Evolutionary conservation across 2,329 filamentous ascomycete genomes (phyloP).

Genomic region (Arthroderma sp.): DNA sequence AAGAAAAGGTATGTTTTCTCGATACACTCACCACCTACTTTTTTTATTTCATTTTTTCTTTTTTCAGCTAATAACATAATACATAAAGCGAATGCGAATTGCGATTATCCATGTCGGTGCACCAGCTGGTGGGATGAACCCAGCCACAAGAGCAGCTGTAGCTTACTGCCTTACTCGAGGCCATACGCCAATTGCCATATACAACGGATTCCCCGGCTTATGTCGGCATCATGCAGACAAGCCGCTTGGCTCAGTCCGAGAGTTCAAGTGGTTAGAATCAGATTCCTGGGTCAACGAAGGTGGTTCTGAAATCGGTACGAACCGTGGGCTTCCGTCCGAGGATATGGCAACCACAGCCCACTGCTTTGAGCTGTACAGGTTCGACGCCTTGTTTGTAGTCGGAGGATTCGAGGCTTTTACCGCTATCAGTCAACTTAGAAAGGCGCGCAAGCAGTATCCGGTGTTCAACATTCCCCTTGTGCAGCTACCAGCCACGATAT

Average conservation of each 20-base stretch:
- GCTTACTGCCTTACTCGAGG: constrained; percentile 84
- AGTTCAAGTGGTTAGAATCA: constrained; percentile 84
- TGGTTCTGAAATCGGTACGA: constrained; percentile 95
- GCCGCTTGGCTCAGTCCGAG: constrained; percentile 68
- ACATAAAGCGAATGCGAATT: constrained; percentile 63
- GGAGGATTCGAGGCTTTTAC: constrained; percentile 97
- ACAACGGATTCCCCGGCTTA: constrained; percentile 93
- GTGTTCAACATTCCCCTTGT: constrained; percentile 87
- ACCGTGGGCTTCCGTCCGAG: constrained; percentile 79
- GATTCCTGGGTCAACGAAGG: constrained; percentile 93
- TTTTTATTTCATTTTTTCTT: neutral
- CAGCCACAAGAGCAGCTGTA: constrained; percentile 81
- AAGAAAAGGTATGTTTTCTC: constrained; percentile 47
- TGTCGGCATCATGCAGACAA: constrained; percentile 78
- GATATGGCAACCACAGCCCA: constrained; percentile 72
- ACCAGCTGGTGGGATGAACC: constrained; percentile 96
- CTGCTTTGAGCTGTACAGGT: constrained; percentile 72
- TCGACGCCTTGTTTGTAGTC: constrained; percentile 82
- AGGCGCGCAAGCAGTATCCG: constrained; percentile 63
- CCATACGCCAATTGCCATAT: constrained; percentile 83
- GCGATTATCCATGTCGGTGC: constrained; percentile 96
- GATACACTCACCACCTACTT: neutral
- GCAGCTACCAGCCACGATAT: constrained; percentile 89
- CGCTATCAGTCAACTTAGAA: constrained; percentile 71
- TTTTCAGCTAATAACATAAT: constrained; percentile 17